Percentiles rank a stretch among this genome's conserved stretches.
Evolutionary conservation across 2,329 filamentous ascomycete genomes (phyloP).

Genomic region (Colletotrichum nymphaeae): DNA sequence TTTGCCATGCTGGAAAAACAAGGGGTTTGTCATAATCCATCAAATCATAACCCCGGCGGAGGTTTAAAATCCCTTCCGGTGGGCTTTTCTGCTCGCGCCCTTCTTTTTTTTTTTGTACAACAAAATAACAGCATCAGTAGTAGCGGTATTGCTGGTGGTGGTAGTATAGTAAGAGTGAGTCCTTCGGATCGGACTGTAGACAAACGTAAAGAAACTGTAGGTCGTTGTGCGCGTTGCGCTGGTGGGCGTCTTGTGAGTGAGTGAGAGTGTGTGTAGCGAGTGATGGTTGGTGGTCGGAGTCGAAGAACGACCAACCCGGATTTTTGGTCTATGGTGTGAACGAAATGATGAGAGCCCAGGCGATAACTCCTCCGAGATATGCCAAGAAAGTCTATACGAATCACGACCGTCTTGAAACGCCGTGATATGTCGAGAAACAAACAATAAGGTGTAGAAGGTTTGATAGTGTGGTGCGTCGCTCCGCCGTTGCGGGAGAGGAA

Average conservation of each 20-base stretch:
- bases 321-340: conserved; percentile 16
- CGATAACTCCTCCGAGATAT: conserved; percentile 20
- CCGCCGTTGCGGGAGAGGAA: not conserved
- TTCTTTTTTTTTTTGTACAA: conserved; percentile 22
- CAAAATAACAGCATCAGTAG: conserved; percentile 16
- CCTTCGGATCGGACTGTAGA: not conserved
- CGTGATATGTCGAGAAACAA: conserved; percentile 14
- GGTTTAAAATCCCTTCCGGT: conserved; percentile 4
- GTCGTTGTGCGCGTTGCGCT: conserved; percentile 2
- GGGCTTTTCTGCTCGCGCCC: conserved; percentile 1
- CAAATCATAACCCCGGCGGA: conserved; percentile 30
- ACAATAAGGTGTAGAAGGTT: not conserved
- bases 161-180: conserved; percentile 11
- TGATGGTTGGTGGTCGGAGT: conserved; percentile 5
- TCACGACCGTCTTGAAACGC: conserved; percentile 9
- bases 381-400: conserved; percentile 25
- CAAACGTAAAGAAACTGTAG: not conserved
- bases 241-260: not conserved
- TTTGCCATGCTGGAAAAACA: not conserved
- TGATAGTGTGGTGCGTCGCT: conserved; percentile 8
- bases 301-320: not conserved
- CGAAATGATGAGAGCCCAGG: conserved; percentile 4
- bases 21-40: conserved; percentile 31
- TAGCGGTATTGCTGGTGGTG: conserved; percentile 12
- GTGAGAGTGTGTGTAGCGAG: conserved; percentile 3